These are phyloP conservation scores for Chaetomium strumarium DNA, from an alignment of 2,329 filamentous ascomycete genomes.

Conservation along the genomic window DNA sequence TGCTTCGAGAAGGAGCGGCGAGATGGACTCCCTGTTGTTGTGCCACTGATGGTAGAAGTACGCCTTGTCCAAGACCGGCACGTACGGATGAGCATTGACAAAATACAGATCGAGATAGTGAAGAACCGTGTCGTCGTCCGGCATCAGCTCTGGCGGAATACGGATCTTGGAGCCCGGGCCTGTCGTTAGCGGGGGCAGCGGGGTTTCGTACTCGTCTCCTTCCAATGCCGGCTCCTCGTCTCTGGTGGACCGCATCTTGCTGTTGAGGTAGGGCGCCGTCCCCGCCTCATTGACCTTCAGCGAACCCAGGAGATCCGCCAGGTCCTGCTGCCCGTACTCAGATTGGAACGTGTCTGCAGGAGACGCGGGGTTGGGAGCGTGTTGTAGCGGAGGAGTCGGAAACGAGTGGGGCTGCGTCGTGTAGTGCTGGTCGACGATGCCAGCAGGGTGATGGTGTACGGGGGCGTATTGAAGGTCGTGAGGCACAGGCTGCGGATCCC, in stretches of 20 bases:
- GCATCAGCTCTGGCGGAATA: constrained; percentile 91
- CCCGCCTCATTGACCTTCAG: constrained; percentile 83
- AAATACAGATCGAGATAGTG: constrained; percentile 91
- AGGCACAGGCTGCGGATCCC: constrained; percentile 39
- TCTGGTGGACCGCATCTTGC: constrained; percentile 41
- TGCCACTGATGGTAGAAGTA: constrained; percentile 89
- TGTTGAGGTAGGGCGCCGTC: constrained; percentile 84
- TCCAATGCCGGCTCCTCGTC: constrained; percentile 61
- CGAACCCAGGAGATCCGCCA: constrained; percentile 76
- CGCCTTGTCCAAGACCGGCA: constrained; percentile 78
- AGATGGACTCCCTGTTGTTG: constrained; percentile 73
- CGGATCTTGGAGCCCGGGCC: constrained; percentile 72
- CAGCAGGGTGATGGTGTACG: constrained; percentile 44
- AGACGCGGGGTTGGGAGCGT: constrained; percentile 35
- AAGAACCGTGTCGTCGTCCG: constrained; percentile 72
- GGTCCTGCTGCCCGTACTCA: constrained; percentile 63
- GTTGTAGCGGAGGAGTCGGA: constrained; percentile 47
- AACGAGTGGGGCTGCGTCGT: constrained; percentile 44
- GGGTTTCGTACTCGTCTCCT: constrained; percentile 67
- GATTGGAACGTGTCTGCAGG: constrained; percentile 50
- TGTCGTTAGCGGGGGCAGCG: constrained; percentile 61
- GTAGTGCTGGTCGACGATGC: constrained; percentile 48
- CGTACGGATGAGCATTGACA: constrained; percentile 82
- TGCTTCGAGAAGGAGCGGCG: constrained; percentile 80
- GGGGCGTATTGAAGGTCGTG: constrained; percentile 49